phyloP scores from a whole-genome alignment of 768 basidiomycete species.

The Pisolithus tinctorius region DNA sequence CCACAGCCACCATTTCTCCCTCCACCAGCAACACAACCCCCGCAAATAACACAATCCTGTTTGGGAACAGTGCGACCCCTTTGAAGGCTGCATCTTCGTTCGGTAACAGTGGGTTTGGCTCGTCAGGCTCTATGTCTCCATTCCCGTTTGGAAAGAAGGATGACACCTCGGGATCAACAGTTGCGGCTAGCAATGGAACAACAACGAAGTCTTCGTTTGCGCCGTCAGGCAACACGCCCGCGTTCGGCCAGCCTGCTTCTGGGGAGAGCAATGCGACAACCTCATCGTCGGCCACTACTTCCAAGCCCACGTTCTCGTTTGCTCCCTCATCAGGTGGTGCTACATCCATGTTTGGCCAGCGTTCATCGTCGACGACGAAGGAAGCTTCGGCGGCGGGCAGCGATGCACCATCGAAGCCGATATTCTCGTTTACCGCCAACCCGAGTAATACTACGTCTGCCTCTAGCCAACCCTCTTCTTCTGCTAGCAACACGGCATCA shows the following conservation, averaged over 20 bases:
- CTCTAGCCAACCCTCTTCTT: neutral
- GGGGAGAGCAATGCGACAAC: neutral
- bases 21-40: slow-evolving; percentile 5
- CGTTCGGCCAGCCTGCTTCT: too few relatives aligned
- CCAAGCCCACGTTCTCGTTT: neutral
- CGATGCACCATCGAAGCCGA: slow-evolving; percentile 22
- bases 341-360: neutral
- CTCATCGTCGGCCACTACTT: neutral
- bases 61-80: slow-evolving; percentile 2
- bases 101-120: slow-evolving; percentile 6
- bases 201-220: too few relatives aligned
- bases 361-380: slow-evolving; percentile 11
- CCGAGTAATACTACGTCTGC: neutral
- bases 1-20: slow-evolving; percentile 13
- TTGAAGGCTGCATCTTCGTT: slow-evolving; percentile 1
- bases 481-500: neutral
- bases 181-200: neutral
- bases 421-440: slow-evolving; percentile 9
- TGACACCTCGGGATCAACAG: slow-evolving; percentile 5
- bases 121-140: slow-evolving; percentile 2
- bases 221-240: too few relatives aligned
- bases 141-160: slow-evolving; percentile 16
- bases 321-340: neutral
- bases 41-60: neutral
- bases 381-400: slow-evolving; percentile 4